Base-by-base conservation (phyloP, 768 basidiomycete species). In the Porphyrellus cyaneotinctus region DNA sequence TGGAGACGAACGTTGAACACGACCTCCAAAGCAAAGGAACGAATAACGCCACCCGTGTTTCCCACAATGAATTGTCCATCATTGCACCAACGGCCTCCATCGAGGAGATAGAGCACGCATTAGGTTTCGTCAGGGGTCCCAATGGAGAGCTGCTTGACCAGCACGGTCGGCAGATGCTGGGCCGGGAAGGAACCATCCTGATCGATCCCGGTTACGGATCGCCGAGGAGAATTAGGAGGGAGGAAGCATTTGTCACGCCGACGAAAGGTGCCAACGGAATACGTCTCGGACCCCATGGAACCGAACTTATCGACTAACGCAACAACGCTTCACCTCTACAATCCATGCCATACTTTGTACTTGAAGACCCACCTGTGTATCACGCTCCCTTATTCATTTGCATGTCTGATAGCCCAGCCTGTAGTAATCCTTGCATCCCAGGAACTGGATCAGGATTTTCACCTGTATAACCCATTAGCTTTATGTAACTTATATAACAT, bases 211-310 rank as follows among this genome's bases (percentile, higher is more conserved):
- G 49, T 4, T 5, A 35, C 11, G 18, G 24, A 5, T 44, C 39
- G 2, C 54, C 54, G 15, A 41, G 35, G 20, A 35, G 51, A 26
- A 36, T 49, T 30, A 41, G 30, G 49, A 47, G 49, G 47, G 51
- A 58, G 38, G 46, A 47, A 2, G 43, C 47, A 8, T 36, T 52
- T 17, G 46, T n/a, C 12, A 43, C 6, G 36, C 28, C 24, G 11
- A n/a, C 31, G 15, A 35, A 15, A n/a, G n/a, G n/a, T n/a, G 22
- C 31, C 20, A 45, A 36, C 7, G 49, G 33, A 26, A 28, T 37
- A 37, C 54, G 54, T 35, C 45, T 67, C 6, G 66, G 66, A 5
- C 62, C 58, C 1, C 53, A 59, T 14, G 66, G 58, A 30, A 67
- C 66, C 13, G 60, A 62, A 10, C 62, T 67, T 26, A 49, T 67